Evolutionary conservation across 345 rosid genomes (phyloP).

Genomic region (Pistacia vera): DNA sequence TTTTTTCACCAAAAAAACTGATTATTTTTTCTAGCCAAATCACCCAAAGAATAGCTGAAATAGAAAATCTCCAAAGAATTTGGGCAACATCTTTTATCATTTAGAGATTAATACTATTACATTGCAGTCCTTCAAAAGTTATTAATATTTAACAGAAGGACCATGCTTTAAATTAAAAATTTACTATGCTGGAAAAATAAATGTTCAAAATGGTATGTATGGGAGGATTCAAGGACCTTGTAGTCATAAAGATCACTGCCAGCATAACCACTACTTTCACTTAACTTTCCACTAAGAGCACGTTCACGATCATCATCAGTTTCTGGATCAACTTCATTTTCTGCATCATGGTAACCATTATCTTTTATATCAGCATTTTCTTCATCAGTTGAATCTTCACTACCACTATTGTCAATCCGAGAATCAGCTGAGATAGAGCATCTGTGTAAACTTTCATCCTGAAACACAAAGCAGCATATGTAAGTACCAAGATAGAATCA

Average conservation of each 20-base stretch:
- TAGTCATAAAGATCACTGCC: conserved; percentile 88
- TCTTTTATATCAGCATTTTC: conserved; percentile 72
- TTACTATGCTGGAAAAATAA: neutral
- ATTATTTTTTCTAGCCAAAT: too few species aligned
- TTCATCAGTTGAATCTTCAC: conserved; percentile 90
- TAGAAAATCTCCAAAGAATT: too few species aligned
- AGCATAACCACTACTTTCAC: conserved; percentile 87
- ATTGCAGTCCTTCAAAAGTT: too few species aligned
- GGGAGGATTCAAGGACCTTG: conserved; percentile 56
- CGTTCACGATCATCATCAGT: conserved; percentile 80
- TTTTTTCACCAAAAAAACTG: too few species aligned
- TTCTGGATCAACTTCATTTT: conserved; percentile 84
- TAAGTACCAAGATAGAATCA: neutral
- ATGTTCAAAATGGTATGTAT: neutral
- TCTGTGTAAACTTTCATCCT: conserved; percentile 95
- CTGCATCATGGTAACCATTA: conserved; percentile 84
- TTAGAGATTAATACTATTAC: too few species aligned
- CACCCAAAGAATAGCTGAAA: too few species aligned
- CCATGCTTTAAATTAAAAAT: neutral
- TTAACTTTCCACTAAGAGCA: conserved; percentile 81
- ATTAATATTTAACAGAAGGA: too few species aligned
- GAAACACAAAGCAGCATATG: conserved; percentile 32
- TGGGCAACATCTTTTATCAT: too few species aligned
- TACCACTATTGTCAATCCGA: conserved; percentile 82
- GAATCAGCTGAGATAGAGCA: conserved; percentile 95